Evolutionary conservation across 2,329 filamentous ascomycete genomes (phyloP).

Genomic region (Westerdykella ornata): DNA sequence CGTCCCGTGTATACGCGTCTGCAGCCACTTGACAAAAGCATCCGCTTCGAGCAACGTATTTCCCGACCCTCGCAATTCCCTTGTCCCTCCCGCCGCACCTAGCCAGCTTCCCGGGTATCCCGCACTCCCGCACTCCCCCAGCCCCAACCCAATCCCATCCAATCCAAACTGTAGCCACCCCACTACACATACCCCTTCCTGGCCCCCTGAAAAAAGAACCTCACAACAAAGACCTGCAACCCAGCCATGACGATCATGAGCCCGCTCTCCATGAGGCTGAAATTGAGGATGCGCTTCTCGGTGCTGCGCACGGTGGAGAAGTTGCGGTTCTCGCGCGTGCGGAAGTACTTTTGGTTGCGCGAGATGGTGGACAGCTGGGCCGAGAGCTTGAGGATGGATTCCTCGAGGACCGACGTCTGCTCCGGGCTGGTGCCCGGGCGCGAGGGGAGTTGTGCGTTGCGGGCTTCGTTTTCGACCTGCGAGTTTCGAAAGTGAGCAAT

Average conservation of each 20-base stretch:
- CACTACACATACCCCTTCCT: conserved; percentile 48
- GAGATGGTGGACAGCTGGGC: conserved; percentile 89
- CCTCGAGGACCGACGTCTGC: conserved; percentile 81
- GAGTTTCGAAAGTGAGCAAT: conserved; percentile 2
- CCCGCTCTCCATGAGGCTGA: conserved; percentile 84
- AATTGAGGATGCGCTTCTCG: conserved; percentile 92
- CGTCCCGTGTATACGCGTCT: too few relatives aligned
- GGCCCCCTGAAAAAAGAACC: conserved; percentile 97
- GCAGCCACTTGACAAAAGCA: too few relatives aligned
- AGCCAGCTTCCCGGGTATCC: too few relatives aligned
- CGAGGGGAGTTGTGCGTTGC: conserved; percentile 65
- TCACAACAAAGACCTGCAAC: conserved; percentile 91
- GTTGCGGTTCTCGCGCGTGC: conserved; percentile 96
- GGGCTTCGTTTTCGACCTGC: conserved; percentile 89
- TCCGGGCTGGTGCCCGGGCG: conserved; percentile 85
- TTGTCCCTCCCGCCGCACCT: conserved; percentile 10
- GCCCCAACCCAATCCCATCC: too few relatives aligned
- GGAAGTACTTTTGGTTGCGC: conserved; percentile 98
- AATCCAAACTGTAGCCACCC: too few relatives aligned
- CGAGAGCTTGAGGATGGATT: conserved; percentile 92
- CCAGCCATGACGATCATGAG: conserved; percentile 95
- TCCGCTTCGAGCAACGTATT: too few relatives aligned
- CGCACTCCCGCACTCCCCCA: too few relatives aligned
- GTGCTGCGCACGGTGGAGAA: conserved; percentile 97
- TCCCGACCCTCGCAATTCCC: too few relatives aligned